Evolutionary conservation across 305 asterid species (phyloP).

Genomic region (Fraxinus sp.): DNA sequence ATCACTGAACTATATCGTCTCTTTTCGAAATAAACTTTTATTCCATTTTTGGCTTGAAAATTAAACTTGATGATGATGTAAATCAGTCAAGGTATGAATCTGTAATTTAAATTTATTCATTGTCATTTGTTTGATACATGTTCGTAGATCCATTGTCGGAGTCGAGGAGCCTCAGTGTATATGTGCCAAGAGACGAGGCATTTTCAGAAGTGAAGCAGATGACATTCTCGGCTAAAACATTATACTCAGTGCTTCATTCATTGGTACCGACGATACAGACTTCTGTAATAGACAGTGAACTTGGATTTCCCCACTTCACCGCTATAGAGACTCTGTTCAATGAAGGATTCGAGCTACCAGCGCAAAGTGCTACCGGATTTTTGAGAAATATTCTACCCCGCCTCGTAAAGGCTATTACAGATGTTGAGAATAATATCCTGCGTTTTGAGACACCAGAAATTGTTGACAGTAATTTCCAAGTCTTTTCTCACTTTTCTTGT

Average conservation of each 20-base stretch:
- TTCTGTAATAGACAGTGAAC: neutral
- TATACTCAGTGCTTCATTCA: slow-evolving; percentile 44
- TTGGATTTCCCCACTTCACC: slow-evolving; percentile 53
- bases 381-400: slow-evolving; percentile 37
- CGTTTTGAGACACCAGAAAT: slow-evolving; percentile 54
- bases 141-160: slow-evolving; percentile 50
- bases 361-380: neutral
- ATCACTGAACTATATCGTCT: neutral
- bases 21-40: neutral
- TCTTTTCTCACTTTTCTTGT: neutral
- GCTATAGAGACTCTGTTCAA: slow-evolving; percentile 58
- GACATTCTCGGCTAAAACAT: slow-evolving; percentile 48
- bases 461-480: slow-evolving; percentile 43
- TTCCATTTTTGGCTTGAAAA: neutral
- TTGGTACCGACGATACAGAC: slow-evolving; percentile 45
- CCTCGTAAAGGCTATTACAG: slow-evolving; percentile 34
- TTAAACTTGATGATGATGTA: neutral
- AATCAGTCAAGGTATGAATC: neutral
- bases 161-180: slow-evolving; percentile 23
- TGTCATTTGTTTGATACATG: neutral
- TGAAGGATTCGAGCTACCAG: slow-evolving; percentile 46
- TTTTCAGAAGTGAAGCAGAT: slow-evolving; percentile 51
- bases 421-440: slow-evolving; percentile 31
- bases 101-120: neutral
- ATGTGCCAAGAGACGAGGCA: slow-evolving; percentile 58